Base-by-base conservation (phyloP, 441 rosid genomes). In the Bocquillonia castaneifolia region DNA sequence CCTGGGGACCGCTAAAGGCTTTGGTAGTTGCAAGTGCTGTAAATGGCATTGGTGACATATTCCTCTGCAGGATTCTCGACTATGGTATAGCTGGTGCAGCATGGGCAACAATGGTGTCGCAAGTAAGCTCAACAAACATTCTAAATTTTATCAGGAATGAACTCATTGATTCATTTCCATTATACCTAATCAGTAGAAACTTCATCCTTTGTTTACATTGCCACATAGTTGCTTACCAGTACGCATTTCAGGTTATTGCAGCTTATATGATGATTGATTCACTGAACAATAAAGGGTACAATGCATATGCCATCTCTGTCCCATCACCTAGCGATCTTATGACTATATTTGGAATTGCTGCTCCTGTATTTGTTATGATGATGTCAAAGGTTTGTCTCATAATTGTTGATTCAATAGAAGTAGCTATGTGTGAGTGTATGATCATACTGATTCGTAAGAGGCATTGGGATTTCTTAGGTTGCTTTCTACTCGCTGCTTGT, bases 91-190 rank as follows among this genome's bases (percentile, higher is more conserved):
- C 95, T 66, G 96, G 97, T 61, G 97, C 96, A 44, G 97, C 99
- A 54, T 93, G 97, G 99, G 99, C 97, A 64, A 90, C 99, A 59
- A 87, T 87, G 93, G 87, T 81, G 45, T 91, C 97, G 60, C 97
- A 93, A 76, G 97, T 93, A 85, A 55, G 85, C 68, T 68, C 58
- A 64, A 36, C 53, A 48, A 29, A 48, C 23, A 25, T 48, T 69
- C 63, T n/a, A 55, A 32, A 13, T 17, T 42, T 6, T 26, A 20
- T 31, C 20, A 28, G 23, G 0, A 37, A 37, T 37, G 0, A 64
- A 12, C n/a, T 53, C 23, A 26, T 20, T 6, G n/a, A 29, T 31
- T 22, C n/a, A 31, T 2, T n/a, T 8, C 31, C 48, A 45, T 14
- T 7, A 14, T 15, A 34, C 22, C n/a, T n/a, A 36, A 31, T 53